Evolutionary conservation across 176 grass and related monocot species (phyloP), one percentile per base, ranked within the genome.

Genomic region (Chrysopogon serrulatus): DNA sequence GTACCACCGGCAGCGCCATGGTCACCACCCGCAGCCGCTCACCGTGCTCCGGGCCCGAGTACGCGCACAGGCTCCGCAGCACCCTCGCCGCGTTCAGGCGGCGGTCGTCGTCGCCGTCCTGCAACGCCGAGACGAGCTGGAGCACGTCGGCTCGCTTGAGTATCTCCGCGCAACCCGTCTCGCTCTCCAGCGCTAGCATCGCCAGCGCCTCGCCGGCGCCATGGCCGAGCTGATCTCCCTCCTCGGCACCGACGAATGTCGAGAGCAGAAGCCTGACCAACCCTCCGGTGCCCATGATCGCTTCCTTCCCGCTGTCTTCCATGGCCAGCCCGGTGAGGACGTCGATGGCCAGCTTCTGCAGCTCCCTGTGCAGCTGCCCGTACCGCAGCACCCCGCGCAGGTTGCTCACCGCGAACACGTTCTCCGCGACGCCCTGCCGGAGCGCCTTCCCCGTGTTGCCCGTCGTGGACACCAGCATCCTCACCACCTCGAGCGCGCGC

Each of bases 361-460:
- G 67, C 23, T 84, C 69, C 79, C 28, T 68, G 32, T 81, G 73
- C 78, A 18, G 48, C 45, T 82, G 34, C 61, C 78, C 92, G 62
- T 90, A 44, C 83, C 51, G 73, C 21, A 95, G 61, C 19, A 95
- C 79, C 14, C 41, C 80, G 4, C 84, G 80, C 70, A 95, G 89
- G 85, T 92, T 95, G 81, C 90, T 86, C 28, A 92, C 87, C 10
- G 90, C 87, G 68, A 87, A 86, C 15, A 92, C 90, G 32, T 90
- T 88, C 64, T 86, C 77, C 0, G 90, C 81, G 31, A 92, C 82
- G 44, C 88, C 87, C 37, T 49, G 59, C 47, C 87, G 82, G 62
- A 92, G 85, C 63, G 56, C 36, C 71, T 86, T 90, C 12, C 90
- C 85, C 0, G 90, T 86, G 6, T 5, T 79, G 6, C 93, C 93